Evolutionary conservation across 164 flowering plant species (phyloP), one percentile per base, ranked within the genome.

Genomic region (Berberis vulgaris): DNA sequence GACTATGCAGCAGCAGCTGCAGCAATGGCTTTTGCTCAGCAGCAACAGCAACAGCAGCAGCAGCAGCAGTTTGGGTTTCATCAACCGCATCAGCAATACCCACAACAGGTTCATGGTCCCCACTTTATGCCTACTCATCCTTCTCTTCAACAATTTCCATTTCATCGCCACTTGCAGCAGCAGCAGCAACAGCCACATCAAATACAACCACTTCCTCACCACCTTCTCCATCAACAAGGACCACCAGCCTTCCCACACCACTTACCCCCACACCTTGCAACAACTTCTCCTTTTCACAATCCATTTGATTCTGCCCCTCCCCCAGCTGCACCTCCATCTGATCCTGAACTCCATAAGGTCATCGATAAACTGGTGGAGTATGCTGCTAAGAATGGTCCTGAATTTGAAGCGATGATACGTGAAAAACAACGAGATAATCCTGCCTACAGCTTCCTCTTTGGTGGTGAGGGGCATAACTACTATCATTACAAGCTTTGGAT

Each of bases 331-430:
- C 89, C 97, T 0, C 99, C 99, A 44, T 70, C 87, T 43, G 99
- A 94, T 73, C 96, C 97, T 11, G 96, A 94, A 73, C 89, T 88
- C 60, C 95, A 83, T 60, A 90, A 90, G 67, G 88, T 95, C 43
- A 94, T 94, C 13, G 99, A 94, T 72, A 94, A 94, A 59, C 85
- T 87, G 63, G 89, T 84, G 7, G 97, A 94, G 72, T 94, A 94
- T 79, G 67, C 88, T 58, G 81, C 82, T 40, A 91, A 87, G 83
- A 86, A 88, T 69, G 99, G 99, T 44, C 99, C 96, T 41, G 96
- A 91, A 69, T 94, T 94, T 73, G 99, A 94, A 76, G 88, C 86
- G 52, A 87, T 91, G 96, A 84, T 94, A 45, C 88, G 99, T 55
- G 96, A 88, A 70, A 90, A 88, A 66, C 91, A 94, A 76, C 83